A percentile compares a stretch with the other conserved stretches of the same genome.
Conservation (phyloP, 2,329 filamentous ascomycete genomes). For the Aulographum hederae region DNA sequence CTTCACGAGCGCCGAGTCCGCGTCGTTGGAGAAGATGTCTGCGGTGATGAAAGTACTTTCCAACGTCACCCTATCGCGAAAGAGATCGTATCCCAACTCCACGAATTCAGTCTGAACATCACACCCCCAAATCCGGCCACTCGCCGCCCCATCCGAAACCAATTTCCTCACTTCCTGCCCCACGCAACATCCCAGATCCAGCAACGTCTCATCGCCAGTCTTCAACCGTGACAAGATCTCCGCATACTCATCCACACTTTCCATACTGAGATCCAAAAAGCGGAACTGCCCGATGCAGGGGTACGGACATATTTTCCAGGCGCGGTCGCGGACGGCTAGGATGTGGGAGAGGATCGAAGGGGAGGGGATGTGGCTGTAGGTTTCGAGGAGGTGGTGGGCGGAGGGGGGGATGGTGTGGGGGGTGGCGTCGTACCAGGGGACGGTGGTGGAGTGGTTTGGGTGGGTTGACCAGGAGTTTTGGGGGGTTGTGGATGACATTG, state of each 20-base stretch:
- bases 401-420: neutral
- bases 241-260: slow-evolving; percentile 10
- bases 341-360: neutral
- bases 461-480: no score
- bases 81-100: slow-evolving; percentile 30
- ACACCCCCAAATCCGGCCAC: slow-evolving; percentile 18
- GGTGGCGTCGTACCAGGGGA: neutral
- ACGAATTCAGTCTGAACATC: slow-evolving; percentile 27
- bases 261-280: slow-evolving; percentile 16
- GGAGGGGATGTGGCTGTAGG: neutral
- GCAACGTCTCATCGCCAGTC: slow-evolving; percentile 15
- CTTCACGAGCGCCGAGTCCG: slow-evolving; percentile 10
- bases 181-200: slow-evolving; percentile 28
- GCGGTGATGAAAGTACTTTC: slow-evolving; percentile 30
- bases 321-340: neutral
- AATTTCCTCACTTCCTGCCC: slow-evolving; percentile 27
- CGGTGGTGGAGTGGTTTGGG: no score
- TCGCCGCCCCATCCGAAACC: slow-evolving; percentile 15
- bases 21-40: slow-evolving; percentile 28
- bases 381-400: neutral
- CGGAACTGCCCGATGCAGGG: slow-evolving; percentile 18
- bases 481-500: no score
- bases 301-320: slow-evolving; percentile 9
- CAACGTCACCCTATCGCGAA: slow-evolving; percentile 11
- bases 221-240: slow-evolving; percentile 17